phyloP scores from a whole-genome alignment of 2,329 filamentous ascomycete genomes.

The Microcyclospora pomicola region DNA sequence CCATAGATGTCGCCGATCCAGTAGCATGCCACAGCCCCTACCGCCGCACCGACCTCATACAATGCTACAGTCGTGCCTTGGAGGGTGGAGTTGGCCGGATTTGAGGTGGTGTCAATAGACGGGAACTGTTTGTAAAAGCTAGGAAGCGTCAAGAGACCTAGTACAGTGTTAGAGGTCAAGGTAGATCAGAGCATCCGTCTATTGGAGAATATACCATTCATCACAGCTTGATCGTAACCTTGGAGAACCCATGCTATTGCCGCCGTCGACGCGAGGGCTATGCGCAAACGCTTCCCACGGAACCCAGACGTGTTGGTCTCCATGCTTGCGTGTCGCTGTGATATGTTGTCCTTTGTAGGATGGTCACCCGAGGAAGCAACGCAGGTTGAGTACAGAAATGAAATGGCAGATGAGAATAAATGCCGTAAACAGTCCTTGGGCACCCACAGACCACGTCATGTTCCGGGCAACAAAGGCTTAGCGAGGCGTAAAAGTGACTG shows the following conservation, averaged over 20 bases:
- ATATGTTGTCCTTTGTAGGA: no score
- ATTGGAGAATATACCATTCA: constrained; percentile 22
- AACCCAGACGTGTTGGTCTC: not conserved
- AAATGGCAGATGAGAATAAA: no score
- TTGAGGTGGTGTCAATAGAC: constrained; percentile 19
- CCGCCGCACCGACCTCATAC: constrained; percentile 15
- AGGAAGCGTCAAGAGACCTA: constrained; percentile 21
- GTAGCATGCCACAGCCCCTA: constrained; percentile 26
- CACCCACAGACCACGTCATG: no score
- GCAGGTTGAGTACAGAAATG: no score
- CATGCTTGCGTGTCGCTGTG: no score
- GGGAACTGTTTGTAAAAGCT: constrained; percentile 29
- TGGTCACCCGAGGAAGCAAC: no score
- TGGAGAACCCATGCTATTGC: constrained; percentile 4
- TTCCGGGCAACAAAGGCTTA: no score
- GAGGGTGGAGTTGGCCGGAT: constrained; percentile 11
- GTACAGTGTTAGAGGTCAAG: no score
- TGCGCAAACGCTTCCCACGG: not conserved
- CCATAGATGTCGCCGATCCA: constrained; percentile 28
- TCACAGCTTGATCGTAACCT: constrained; percentile 24
- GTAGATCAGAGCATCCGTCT: no score
- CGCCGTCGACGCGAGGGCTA: not conserved
- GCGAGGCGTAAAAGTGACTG: no score
- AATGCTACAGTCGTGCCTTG: constrained; percentile 25
- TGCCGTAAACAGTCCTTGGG: no score